Evolutionary conservation across 345 rosid species (phyloP).

Genomic region (Odontarrhena argentea): DNA sequence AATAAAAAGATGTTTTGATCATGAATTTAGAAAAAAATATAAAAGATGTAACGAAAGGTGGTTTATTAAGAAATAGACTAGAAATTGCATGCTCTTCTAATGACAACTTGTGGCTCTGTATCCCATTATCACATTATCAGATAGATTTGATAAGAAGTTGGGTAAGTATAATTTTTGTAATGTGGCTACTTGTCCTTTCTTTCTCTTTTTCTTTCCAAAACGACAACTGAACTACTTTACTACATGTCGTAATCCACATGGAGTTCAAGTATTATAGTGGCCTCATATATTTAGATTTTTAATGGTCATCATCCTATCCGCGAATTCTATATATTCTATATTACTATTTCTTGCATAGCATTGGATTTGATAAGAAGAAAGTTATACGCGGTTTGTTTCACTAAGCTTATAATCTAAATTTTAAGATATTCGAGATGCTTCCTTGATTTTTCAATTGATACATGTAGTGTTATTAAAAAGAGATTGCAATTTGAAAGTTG

Average conservation of each 20-base stretch:
- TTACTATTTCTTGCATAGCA: slow-evolving; percentile 13
- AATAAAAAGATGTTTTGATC: not conserved
- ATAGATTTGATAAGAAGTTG: slow-evolving; percentile 29
- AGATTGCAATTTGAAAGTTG: slow-evolving; percentile 31
- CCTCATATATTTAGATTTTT: slow-evolving; percentile 10
- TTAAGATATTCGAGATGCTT: not conserved
- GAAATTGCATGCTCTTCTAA: slow-evolving; percentile 9
- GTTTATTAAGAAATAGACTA: not conserved
- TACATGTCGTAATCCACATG: slow-evolving; percentile 32
- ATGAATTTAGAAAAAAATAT: not conserved
- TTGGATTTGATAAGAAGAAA: not conserved
- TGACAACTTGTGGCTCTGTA: slow-evolving; percentile 25
- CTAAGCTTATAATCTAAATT: not conserved
- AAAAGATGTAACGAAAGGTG: not conserved
- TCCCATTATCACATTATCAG: slow-evolving; percentile 32
- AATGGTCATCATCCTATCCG: slow-evolving; percentile 11
- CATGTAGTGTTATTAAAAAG: no score
- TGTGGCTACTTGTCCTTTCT: slow-evolving; percentile 24
- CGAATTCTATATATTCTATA: not conserved
- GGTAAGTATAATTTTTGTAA: slow-evolving; percentile 28
- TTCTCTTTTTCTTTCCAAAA: not conserved
- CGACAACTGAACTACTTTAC: slow-evolving; percentile 30
- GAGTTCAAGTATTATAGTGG: slow-evolving; percentile 5
- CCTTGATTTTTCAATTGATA: no score
- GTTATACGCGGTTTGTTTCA: slow-evolving; percentile 16